Conservation (phyloP, 192 early-diverging fungal genomes). For the Allomyces macrogynus region DNA sequence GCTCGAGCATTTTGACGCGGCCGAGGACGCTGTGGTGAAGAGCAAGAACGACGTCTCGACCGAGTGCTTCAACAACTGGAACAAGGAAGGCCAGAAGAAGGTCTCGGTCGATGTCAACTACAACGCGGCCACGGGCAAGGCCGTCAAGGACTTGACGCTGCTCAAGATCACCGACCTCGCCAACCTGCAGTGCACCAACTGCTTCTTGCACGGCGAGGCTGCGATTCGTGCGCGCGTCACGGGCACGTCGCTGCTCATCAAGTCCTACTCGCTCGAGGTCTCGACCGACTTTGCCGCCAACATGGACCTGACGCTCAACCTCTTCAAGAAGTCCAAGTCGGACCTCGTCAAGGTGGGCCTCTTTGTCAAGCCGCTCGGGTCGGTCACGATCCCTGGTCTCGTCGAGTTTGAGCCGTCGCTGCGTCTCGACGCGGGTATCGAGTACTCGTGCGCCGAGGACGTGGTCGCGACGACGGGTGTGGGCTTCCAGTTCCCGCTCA, state of each 20-base stretch:
- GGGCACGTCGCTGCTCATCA: neutral
- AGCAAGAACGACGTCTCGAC: neutral
- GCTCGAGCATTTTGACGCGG: neutral
- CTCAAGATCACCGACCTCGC: neutral
- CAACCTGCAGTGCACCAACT: neutral
- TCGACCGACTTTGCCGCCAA: neutral
- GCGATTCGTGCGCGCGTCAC: neutral
- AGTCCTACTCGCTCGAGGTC: neutral
- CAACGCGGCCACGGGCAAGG: neutral
- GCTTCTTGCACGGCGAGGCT: neutral
- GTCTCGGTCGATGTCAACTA: neutral
- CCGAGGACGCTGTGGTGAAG: neutral
- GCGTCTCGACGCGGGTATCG: neutral
- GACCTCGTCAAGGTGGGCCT: neutral
- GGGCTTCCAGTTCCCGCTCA: neutral
- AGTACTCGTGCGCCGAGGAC: neutral
- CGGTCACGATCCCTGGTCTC: neutral
- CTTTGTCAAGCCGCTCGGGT: neutral
- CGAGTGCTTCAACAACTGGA: neutral
- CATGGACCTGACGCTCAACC: neutral
- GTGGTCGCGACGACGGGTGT: neutral
- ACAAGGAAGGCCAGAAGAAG: neutral
- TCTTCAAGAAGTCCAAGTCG: neutral
- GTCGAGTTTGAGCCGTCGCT: neutral
- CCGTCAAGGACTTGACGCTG: neutral